phyloP scores from a whole-genome alignment of 345 rosid species.

The Cardiospermum halicacabum region DNA sequence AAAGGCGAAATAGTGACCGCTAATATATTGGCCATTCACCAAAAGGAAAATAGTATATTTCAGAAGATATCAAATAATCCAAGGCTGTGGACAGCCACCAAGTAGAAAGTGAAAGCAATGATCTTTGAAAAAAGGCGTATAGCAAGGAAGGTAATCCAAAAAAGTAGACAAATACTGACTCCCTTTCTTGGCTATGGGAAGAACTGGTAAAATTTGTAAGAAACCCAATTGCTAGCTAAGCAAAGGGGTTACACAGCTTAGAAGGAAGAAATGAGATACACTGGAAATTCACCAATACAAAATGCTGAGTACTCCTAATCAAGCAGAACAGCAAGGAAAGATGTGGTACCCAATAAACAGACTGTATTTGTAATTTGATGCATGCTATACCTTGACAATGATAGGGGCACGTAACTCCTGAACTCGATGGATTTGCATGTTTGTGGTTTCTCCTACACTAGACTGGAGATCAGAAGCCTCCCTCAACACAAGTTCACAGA shows the following conservation, averaged over 20 bases:
- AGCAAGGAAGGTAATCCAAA: background rate
- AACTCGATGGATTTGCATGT: constrained; percentile 83
- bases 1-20: background rate
- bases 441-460: constrained; percentile 60
- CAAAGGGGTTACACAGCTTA: constrained; percentile 4
- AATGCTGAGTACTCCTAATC: background rate
- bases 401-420: constrained; percentile 87
- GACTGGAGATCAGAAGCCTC: constrained; percentile 88
- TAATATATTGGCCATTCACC: background rate
- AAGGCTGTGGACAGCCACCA: background rate
- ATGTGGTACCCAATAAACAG: background rate
- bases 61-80: background rate
- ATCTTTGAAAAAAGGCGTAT: background rate
- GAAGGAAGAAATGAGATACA: background rate
- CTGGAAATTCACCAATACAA: background rate
- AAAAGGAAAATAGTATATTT: background rate
- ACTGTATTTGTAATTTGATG: too few relatives aligned
- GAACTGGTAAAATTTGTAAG: background rate
- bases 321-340: background rate
- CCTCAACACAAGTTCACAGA: constrained; percentile 83
- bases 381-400: constrained; percentile 68
- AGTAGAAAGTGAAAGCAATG: background rate
- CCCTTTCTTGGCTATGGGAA: background rate
- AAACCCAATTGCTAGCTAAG: background rate
- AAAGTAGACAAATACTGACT: background rate